A percentile compares a stretch with the other conserved stretches of the same genome.
Evolutionary conservation across 2,329 filamentous ascomycete genomes (phyloP).

Genomic region (Ophiognomonia clavigignenti-juglandacearum): DNA sequence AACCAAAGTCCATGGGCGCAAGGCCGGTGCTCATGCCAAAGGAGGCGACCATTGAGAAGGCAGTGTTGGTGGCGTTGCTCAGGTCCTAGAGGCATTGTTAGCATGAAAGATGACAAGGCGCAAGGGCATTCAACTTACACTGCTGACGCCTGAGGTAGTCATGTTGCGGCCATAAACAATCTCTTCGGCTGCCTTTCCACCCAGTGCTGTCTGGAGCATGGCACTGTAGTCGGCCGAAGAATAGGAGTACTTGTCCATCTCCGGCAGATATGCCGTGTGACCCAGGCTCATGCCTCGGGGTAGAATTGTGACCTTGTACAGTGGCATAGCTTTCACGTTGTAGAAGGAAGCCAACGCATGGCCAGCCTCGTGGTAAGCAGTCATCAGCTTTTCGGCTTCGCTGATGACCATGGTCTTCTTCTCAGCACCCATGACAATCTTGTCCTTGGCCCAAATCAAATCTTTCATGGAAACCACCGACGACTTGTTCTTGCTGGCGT

Average conservation of each 20-base stretch:
- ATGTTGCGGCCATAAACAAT: conserved; percentile 87
- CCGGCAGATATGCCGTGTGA: conserved; percentile 80
- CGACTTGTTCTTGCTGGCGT: conserved; percentile 83
- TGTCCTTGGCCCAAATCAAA: conserved; percentile 97
- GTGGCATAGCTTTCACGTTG: conserved; percentile 63
- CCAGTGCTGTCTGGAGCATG: conserved; percentile 66
- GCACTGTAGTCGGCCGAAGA: conserved; percentile 77
- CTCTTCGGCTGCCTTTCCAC: conserved; percentile 77
- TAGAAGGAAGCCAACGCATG: conserved; percentile 89
- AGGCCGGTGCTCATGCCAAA: conserved; percentile 86
- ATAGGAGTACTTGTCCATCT: conserved; percentile 88
- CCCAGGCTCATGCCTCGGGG: conserved; percentile 83
- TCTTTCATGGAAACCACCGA: conserved; percentile 70
- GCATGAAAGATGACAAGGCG: not conserved
- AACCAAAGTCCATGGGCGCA: conserved; percentile 83
- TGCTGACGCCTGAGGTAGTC: conserved; percentile 82
- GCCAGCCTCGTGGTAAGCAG: conserved; percentile 96
- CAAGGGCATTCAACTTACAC: conserved; percentile 44
- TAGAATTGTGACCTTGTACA: conserved; percentile 98
- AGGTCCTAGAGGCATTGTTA: conserved; percentile 62
- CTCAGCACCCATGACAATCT: conserved; percentile 95
- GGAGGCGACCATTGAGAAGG: conserved; percentile 82
- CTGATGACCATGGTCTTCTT: conserved; percentile 84
- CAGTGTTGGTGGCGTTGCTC: conserved; percentile 71
- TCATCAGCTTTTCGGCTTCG: conserved; percentile 90